Evolutionary conservation across 768 basidiomycete genomes (phyloP).

Genomic region (Boletus barrowsii): DNA sequence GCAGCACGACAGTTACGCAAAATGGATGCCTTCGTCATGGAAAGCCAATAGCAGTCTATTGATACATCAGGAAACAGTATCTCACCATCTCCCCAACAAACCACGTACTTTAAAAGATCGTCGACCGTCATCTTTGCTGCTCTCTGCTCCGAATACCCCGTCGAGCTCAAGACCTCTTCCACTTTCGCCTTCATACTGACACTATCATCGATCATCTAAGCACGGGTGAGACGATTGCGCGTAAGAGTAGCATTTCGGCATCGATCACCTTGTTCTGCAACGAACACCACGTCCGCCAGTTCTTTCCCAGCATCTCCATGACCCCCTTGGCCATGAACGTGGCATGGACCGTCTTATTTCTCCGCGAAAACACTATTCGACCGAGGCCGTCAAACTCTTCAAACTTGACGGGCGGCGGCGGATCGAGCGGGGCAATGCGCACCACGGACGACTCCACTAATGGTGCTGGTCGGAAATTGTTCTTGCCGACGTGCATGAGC

Average conservation of each 20-base stretch:
- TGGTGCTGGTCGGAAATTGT: conserved; percentile 95
- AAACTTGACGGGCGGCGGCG: conserved; percentile 92
- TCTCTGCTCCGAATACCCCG: conserved; percentile 70
- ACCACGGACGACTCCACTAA: conserved; percentile 93
- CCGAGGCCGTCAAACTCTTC: conserved; percentile 97
- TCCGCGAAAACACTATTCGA: conserved; percentile 83
- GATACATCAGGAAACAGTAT: neutral
- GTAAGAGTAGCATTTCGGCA: neutral
- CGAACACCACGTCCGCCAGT: conserved; percentile 90
- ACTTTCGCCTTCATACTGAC: conserved; percentile 67
- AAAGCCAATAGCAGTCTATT: conserved; percentile 69
- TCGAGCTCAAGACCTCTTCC: conserved; percentile 68
- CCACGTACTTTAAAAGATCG: conserved; percentile 78
- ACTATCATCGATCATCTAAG: conserved; percentile 66
- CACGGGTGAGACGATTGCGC: neutral
- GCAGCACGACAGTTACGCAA: conserved; percentile 40
- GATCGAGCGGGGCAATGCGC: conserved; percentile 86
- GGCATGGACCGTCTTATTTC: conserved; percentile 87
- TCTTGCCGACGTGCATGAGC: conserved; percentile 93
- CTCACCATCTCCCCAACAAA: neutral
- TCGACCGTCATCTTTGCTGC: conserved; percentile 94
- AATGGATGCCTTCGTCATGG: conserved; percentile 72
- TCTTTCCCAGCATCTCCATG: conserved; percentile 89
- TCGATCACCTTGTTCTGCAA: conserved; percentile 59
- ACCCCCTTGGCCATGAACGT: conserved; percentile 95